Base-by-base conservation (phyloP, 495 filamentous ascomycete species). In the Penicillium mononematosum region DNA sequence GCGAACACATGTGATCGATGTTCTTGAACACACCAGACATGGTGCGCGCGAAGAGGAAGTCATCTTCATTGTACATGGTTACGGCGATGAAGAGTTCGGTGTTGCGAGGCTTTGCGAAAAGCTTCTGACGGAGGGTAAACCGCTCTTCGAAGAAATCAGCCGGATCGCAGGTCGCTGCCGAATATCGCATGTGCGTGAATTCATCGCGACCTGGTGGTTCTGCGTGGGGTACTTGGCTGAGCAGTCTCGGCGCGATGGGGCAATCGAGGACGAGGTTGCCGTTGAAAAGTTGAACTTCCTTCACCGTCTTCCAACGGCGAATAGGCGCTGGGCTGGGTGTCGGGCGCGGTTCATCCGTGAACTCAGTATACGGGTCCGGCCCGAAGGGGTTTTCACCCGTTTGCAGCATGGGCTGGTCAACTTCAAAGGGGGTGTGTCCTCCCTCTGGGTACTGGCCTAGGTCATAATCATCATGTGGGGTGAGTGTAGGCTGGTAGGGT, bases 31-130 rank as follows among this genome's bases (percentile, higher is more conserved):
- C 93, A 74, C 95, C 95, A 8, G 88, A 90, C 91, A 99, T 89
- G 4, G 95, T 99, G 36, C 95, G 85, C 38, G 95, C 92, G 67
- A 99, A 96, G 17, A 98, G 81, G 57, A 96, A 89, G 56, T 98
- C 95, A 68, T 99, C 92, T 70, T 99, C 95, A 65, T 99, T 99
- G 76, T 96, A 99, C 95, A 99, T 99, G 31, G 95, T 99, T 41
- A 99, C 83, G 8, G 90, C 94, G 67, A 99, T 97, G 74, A 99
- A 98, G 0, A 99, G 81, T 76, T 99, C 95, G 0, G 95, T 99
- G 64, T 96, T 87, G 42, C 95, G 79, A 11, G 91, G 87, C 72
- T 96, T 96, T 53, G 90, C 90, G 71, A 98, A 98, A 10, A 99
- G 83, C 70, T 85, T 86, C 74, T 99, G 95, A 36, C 95, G 90